phyloP scores from a whole-genome alignment of 805 yeast genomes.

The Yamadazyma paraphyllophila region DNA sequence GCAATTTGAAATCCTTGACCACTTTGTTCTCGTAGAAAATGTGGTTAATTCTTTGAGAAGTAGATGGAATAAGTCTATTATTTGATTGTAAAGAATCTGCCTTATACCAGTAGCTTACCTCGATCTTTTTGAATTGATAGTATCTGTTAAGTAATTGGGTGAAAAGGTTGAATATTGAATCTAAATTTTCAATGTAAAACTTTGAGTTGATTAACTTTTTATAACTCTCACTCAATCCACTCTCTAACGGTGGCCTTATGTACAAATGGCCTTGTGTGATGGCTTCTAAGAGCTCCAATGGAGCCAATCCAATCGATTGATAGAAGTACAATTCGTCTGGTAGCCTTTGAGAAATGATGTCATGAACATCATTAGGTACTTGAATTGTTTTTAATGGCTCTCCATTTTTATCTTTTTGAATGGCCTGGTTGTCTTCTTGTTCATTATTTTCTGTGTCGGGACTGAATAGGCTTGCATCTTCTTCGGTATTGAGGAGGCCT shows the following conservation, averaged over 20 bases:
- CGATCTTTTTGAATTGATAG: conserved; percentile 71
- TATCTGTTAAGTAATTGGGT: conserved; percentile 78
- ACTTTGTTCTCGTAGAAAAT: conserved; percentile 16
- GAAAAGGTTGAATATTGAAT: conserved; percentile 62
- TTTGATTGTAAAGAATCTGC: conserved; percentile 44
- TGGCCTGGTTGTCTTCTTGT: neutral
- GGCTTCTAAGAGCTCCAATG: conserved; percentile 62
- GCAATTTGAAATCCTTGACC: conserved; percentile 22
- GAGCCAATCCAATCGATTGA: conserved; percentile 71
- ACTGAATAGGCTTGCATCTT: conserved; percentile 10
- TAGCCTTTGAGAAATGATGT: conserved; percentile 75
- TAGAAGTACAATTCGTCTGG: conserved; percentile 86
- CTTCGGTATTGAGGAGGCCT: conserved; percentile 22
- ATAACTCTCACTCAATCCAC: conserved; percentile 57
- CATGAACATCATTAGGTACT: conserved; percentile 79
- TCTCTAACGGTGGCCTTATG: conserved; percentile 67
- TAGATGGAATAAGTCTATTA: conserved; percentile 54
- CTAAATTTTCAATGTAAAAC: conserved; percentile 50
- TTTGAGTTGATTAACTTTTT: conserved; percentile 49
- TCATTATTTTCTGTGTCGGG: neutral
- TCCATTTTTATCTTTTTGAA: neutral
- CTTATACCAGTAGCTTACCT: conserved; percentile 54
- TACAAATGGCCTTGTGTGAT: conserved; percentile 61
- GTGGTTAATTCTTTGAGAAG: conserved; percentile 37
- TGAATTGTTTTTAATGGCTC: conserved; percentile 16